Evolutionary conservation across 208 protist genomes (phyloP).

Genomic region (Leishmania tropica): DNA sequence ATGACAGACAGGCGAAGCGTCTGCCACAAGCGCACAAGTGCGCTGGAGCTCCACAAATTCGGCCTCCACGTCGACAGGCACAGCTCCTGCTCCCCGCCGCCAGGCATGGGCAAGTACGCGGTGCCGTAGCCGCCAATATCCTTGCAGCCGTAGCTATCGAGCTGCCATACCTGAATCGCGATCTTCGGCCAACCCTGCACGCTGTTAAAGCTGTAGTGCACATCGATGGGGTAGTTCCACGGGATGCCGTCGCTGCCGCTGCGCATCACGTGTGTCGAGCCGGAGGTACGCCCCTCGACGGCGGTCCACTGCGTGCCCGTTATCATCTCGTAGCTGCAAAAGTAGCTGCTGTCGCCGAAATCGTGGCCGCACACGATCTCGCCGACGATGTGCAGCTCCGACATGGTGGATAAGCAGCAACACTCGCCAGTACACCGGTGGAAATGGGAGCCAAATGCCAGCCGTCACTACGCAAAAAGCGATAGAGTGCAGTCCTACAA

Average conservation of each 20-base stretch:
- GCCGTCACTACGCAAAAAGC: not conserved
- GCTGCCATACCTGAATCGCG: constrained; percentile 86
- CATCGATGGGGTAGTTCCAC: constrained; percentile 88
- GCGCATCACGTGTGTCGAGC: constrained; percentile 86
- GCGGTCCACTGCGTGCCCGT: constrained; percentile 73
- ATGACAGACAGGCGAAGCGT: constrained; percentile 62
- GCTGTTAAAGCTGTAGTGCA: constrained; percentile 76
- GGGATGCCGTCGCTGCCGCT: constrained; percentile 44
- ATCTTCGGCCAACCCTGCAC: constrained; percentile 91
- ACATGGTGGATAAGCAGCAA: constrained; percentile 30
- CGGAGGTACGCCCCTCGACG: constrained; percentile 70
- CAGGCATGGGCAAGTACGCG: constrained; percentile 74
- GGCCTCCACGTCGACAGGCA: constrained; percentile 79
- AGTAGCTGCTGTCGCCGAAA: constrained; percentile 69
- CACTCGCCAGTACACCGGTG: not conserved
- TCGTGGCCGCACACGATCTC: constrained; percentile 68
- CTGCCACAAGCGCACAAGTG: constrained; percentile 65
- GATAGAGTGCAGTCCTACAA: not conserved
- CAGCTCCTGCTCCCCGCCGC: constrained; percentile 55
- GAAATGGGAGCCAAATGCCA: not conserved
- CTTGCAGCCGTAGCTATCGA: constrained; percentile 86
- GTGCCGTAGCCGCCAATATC: constrained; percentile 89
- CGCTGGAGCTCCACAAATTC: constrained; percentile 75
- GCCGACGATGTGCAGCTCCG: constrained; percentile 89
- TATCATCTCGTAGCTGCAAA: constrained; percentile 85